These are phyloP conservation scores for Fonsecaea pedrosoi DNA, from an alignment of 2,329 filamentous ascomycete genomes.

Conservation along the genomic window DNA sequence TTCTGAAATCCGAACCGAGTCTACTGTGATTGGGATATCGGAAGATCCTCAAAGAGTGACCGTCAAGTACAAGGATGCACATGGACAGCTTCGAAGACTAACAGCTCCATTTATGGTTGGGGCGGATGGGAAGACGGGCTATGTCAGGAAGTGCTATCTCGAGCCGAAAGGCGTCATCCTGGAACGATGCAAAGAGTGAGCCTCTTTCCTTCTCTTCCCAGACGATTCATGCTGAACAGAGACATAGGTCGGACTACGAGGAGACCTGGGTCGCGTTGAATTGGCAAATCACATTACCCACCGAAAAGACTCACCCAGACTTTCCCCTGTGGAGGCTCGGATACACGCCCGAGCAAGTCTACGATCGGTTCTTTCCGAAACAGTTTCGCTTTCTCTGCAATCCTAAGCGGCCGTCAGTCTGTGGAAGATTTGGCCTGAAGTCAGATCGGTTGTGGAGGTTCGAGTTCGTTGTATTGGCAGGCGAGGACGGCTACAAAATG, in stretches of 20 bases:
- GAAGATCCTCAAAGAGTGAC: slow-evolving; percentile 25
- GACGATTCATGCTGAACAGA: not conserved
- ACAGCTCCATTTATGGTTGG: slow-evolving; percentile 43
- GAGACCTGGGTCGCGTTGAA: slow-evolving; percentile 45
- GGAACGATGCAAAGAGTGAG: slow-evolving; percentile 35
- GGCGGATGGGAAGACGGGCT: slow-evolving; percentile 45
- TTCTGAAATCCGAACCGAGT: slow-evolving; percentile 32
- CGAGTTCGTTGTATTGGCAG: slow-evolving; percentile 46
- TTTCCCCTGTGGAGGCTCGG: slow-evolving; percentile 44
- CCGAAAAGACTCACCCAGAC: slow-evolving; percentile 41
- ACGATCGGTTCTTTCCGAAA: slow-evolving; percentile 43
- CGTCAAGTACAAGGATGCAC: slow-evolving; percentile 32
- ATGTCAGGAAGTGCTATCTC: slow-evolving; percentile 43
- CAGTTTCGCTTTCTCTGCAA: slow-evolving; percentile 43
- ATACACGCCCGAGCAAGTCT: slow-evolving; percentile 42
- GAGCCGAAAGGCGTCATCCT: slow-evolving; percentile 41
- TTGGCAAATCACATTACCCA: slow-evolving; percentile 42
- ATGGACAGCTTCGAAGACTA: slow-evolving; percentile 34
- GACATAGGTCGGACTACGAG: slow-evolving; percentile 40
- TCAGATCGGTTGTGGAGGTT: slow-evolving; percentile 45
- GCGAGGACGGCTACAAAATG: slow-evolving; percentile 44
- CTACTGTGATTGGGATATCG: slow-evolving; percentile 27
- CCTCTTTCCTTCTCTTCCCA: not conserved
- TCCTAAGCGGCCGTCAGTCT: slow-evolving; percentile 40
- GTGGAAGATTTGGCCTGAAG: slow-evolving; percentile 42